Conservation (phyloP, 192 early-diverging fungal species). For the Coemansia sp. region DNA sequence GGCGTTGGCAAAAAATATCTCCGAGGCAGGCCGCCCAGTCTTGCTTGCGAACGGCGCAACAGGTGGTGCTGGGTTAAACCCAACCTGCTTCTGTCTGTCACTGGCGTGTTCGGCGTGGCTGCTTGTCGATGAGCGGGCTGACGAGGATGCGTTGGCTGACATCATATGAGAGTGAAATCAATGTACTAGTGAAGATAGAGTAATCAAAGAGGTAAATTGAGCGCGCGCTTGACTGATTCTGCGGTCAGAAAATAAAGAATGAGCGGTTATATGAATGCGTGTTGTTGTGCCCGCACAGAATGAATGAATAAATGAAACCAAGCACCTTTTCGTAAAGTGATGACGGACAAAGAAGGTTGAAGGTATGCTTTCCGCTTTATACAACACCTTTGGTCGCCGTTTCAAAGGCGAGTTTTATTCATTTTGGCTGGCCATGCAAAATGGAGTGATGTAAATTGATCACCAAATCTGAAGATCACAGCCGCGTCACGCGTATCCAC, state of each 20-base stretch:
- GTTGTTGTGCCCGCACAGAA: constrained; percentile 5
- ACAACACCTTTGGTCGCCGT: too few species aligned
- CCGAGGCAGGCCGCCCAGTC: constrained; percentile 33
- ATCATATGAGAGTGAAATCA: constrained; percentile 20
- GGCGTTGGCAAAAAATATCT: constrained; percentile 50
- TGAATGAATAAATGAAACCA: neutral
- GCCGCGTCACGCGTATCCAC: neutral
- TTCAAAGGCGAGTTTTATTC: too few species aligned
- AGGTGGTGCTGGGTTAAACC: constrained; percentile 29
- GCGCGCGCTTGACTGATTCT: neutral
- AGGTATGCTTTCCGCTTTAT: too few species aligned
- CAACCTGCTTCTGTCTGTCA: constrained; percentile 14
- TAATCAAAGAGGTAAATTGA: too few species aligned
- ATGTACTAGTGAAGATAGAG: too few species aligned
- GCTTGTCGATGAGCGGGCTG: constrained; percentile 19
- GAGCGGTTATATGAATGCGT: neutral
- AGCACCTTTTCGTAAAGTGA: neutral
- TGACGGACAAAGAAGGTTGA: neutral
- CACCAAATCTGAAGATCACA: too few species aligned
- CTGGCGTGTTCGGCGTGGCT: constrained; percentile 13
- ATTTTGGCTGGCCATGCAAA: neutral
- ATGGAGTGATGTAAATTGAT: too few species aligned
- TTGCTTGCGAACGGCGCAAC: constrained; percentile 19
- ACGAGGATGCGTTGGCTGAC: constrained; percentile 26
- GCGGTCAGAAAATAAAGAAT: neutral